Conservation (phyloP, 305 asterid species). For the Plantago lanceolata region DNA sequence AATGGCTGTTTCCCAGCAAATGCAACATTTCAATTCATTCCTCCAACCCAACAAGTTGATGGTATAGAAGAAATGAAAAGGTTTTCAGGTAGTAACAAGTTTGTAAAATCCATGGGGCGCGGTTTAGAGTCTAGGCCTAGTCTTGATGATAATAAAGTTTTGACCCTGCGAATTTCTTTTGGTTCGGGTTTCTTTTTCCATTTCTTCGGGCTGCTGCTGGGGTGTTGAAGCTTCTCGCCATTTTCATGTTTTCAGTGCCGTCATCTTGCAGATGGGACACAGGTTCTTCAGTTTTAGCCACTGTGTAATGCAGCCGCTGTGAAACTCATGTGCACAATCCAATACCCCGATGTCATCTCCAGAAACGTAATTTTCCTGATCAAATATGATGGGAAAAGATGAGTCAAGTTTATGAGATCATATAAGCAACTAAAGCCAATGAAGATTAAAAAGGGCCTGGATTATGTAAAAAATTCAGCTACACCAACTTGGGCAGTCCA, state of each 20-base stretch:
- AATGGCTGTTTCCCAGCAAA: background rate
- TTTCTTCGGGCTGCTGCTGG: background rate
- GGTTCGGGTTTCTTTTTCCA: background rate
- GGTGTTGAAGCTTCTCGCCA: background rate
- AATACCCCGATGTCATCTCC: slow-evolving; percentile 46
- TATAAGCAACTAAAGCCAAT: background rate
- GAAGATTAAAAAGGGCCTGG: background rate
- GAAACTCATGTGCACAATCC: slow-evolving; percentile 60
- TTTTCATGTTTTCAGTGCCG: slow-evolving; percentile 36
- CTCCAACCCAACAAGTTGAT: background rate
- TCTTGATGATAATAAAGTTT: background rate
- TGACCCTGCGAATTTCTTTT: background rate
- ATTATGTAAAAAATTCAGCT: too few species aligned
- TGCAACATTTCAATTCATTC: slow-evolving; percentile 15
- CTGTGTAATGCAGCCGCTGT: slow-evolving; percentile 49
- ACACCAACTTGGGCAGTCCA: too few species aligned
- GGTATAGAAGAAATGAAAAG: background rate
- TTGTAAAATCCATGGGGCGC: slow-evolving; percentile 4
- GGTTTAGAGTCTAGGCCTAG: background rate
- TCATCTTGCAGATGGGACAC: slow-evolving; percentile 57
- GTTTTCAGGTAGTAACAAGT: slow-evolving; percentile 8
- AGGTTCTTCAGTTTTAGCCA: slow-evolving; percentile 55
- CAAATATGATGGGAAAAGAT: background rate
- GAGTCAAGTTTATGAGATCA: background rate
- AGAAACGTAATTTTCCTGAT: slow-evolving; percentile 44